phyloP scores from a whole-genome alignment of 139 green algal genomes.

The Closterium sp. region DNA sequence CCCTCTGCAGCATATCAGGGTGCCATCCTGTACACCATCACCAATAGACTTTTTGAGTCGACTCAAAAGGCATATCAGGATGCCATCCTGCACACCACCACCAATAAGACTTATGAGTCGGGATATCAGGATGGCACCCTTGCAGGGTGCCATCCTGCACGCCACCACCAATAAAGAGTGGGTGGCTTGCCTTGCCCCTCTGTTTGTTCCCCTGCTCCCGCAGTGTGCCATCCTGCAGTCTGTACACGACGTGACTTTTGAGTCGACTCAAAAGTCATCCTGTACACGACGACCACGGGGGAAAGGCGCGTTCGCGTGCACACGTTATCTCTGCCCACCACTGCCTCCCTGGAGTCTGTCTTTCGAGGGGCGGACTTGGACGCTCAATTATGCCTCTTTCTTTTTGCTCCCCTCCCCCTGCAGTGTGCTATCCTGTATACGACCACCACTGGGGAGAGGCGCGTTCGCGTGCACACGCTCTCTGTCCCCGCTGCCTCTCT shows the following conservation, averaged over 20 bases:
- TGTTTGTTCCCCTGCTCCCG: slow-evolving; percentile 36
- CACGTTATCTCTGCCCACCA: slow-evolving; percentile 83
- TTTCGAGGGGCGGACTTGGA: slow-evolving; percentile 77
- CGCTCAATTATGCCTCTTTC: too few species aligned
- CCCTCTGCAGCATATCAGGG: background rate
- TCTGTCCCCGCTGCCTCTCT: background rate
- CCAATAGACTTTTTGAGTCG: too few species aligned
- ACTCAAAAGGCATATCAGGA: too few species aligned
- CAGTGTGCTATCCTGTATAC: too few species aligned
- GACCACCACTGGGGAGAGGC: too few species aligned
- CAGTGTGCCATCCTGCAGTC: slow-evolving; percentile 92
- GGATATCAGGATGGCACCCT: background rate
- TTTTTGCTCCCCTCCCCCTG: too few species aligned
- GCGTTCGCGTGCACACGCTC: background rate
- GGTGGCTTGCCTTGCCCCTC: background rate
- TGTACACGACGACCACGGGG: slow-evolving; percentile 89
- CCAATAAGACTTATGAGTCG: too few species aligned
- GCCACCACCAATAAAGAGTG: background rate
- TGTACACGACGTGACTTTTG: slow-evolving; percentile 88
- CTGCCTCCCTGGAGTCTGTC: slow-evolving; percentile 78
- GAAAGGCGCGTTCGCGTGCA: slow-evolving; percentile 92
- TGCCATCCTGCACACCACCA: background rate
- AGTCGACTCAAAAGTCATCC: slow-evolving; percentile 53
- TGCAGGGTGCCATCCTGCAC: background rate
- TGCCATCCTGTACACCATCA: too few species aligned